Evolutionary conservation across 2,329 filamentous ascomycete genomes (phyloP).

Genomic region (Kalmusia sp.): DNA sequence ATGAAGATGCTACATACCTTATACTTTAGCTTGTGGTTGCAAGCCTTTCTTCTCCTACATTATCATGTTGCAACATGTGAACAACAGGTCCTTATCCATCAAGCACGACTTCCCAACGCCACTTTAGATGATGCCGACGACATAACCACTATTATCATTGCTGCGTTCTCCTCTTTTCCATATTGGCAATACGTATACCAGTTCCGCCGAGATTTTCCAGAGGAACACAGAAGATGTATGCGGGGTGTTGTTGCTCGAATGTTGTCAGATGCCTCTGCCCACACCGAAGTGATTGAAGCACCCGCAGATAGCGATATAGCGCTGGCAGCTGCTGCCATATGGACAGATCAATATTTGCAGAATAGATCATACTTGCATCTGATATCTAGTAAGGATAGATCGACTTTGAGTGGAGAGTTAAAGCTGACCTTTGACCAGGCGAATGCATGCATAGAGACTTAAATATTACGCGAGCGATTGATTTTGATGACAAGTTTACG

Average conservation of each 20-base stretch:
- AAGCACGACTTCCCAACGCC: constrained; percentile 4
- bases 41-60: too few species aligned
- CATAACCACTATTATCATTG: constrained; percentile 9
- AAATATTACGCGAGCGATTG: constrained; percentile 5
- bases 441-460: constrained; percentile 12
- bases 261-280: neutral
- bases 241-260: neutral
- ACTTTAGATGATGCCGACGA: constrained; percentile 4
- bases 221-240: constrained; percentile 6
- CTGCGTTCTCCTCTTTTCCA: constrained; percentile 6
- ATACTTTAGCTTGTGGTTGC: too few species aligned
- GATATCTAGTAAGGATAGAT: neutral
- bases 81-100: neutral
- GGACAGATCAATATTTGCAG: neutral
- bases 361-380: neutral
- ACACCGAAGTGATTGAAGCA: constrained; percentile 4
- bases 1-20: too few species aligned
- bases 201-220: constrained; percentile 1
- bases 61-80: neutral
- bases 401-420: neutral
- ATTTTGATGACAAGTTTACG: neutral
- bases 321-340: neutral
- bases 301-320: neutral
- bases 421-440: neutral
- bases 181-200: constrained; percentile 8